These are phyloP conservation scores for Thinopyrum elongatum DNA, from an alignment of 176 grass and related monocot species.

Conservation along the genomic window DNA sequence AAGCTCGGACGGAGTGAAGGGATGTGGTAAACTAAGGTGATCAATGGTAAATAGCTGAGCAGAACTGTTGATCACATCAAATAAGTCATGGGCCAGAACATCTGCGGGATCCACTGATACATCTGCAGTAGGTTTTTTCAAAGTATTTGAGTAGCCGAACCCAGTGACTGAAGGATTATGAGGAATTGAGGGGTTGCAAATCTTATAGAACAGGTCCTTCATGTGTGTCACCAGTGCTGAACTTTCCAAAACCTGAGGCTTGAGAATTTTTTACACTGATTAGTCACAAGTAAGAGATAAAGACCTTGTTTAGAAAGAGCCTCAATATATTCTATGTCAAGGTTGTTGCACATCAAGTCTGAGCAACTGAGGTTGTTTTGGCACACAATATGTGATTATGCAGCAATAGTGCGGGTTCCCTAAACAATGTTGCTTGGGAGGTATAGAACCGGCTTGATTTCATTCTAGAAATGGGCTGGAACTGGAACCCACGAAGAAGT, in stretches of 20 bases:
- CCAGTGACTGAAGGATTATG: constrained; percentile 30
- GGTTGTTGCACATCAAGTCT: not conserved
- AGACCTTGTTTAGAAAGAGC: constrained; percentile 2
- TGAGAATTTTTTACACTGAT: constrained; percentile 6
- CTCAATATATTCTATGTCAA: not conserved
- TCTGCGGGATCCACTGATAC: constrained; percentile 14
- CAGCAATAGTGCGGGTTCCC: not conserved
- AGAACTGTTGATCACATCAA: constrained; percentile 32
- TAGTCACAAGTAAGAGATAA: constrained; percentile 2
- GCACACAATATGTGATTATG: not conserved
- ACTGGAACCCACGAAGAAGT: not conserved
- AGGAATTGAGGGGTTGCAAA: constrained; percentile 25
- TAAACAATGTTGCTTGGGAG: not conserved
- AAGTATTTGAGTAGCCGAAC: constrained; percentile 22
- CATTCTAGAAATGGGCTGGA: not conserved
- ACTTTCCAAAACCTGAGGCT: constrained; percentile 56
- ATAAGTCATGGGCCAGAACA: constrained; percentile 9
- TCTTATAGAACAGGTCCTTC: constrained; percentile 53
- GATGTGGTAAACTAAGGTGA: constrained; percentile 19
- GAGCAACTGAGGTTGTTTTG: not conserved
- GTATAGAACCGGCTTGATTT: not conserved
- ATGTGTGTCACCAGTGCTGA: constrained; percentile 48
- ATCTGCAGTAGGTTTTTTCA: constrained; percentile 20
- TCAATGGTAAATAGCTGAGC: constrained; percentile 30
- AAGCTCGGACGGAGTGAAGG: constrained; percentile 24